Percentiles rank a stretch among this genome's conserved stretches.
Evolutionary conservation across 1,284 basidiomycete species (phyloP).

Genomic region (Cutaneotrichosporon cavernicola): DNA sequence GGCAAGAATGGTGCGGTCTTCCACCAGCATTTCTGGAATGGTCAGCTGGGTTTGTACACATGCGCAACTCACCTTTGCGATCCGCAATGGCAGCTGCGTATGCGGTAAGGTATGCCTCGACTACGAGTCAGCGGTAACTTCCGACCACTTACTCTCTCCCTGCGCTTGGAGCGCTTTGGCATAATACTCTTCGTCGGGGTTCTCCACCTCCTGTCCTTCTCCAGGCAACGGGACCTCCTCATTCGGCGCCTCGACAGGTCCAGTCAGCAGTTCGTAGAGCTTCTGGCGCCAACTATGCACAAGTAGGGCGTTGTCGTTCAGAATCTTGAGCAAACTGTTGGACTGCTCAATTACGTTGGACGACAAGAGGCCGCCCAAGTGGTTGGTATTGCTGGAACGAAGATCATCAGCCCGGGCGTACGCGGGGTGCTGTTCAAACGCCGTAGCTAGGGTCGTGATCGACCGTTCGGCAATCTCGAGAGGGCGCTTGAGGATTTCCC

Average conservation of each 20-base stretch:
- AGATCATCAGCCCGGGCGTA: constrained; percentile 28
- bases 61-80: constrained; percentile 35
- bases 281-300: constrained; percentile 46
- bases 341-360: constrained; percentile 27
- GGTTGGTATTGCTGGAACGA: constrained; percentile 26
- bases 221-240: constrained; percentile 24
- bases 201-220: constrained; percentile 33
- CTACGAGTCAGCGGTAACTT: constrained; percentile 22
- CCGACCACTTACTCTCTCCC: constrained; percentile 37
- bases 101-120: constrained; percentile 48
- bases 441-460: constrained; percentile 22
- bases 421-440: constrained; percentile 31
- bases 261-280: constrained; percentile 38
- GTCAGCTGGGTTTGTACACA: constrained; percentile 8
- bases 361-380: constrained; percentile 32
- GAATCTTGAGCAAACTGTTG: constrained; percentile 40
- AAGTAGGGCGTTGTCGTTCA: constrained; percentile 49
- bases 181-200: constrained; percentile 50
- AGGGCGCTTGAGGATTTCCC: constrained; percentile 42
- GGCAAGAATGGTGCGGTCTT: constrained; percentile 42
- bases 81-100: constrained; percentile 49
- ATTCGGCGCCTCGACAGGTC: constrained; percentile 38
- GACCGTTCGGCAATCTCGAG: constrained; percentile 33
- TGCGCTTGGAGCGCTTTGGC: constrained; percentile 47
- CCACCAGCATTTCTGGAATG: constrained; percentile 42